Evolutionary conservation across 495 filamentous ascomycete genomes (phyloP).

Genomic region (Pyronema domesticum): DNA sequence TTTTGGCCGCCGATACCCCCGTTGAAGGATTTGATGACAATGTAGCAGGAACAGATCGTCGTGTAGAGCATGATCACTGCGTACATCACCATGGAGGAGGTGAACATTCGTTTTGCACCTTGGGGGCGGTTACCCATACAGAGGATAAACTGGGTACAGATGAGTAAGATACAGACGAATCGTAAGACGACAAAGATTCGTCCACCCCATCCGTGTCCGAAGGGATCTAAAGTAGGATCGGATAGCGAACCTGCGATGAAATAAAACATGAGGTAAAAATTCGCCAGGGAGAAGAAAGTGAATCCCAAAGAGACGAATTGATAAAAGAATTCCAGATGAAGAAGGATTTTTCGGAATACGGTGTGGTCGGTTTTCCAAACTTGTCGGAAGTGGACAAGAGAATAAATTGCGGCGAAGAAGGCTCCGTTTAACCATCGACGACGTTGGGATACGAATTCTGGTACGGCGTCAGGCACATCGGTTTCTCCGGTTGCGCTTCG

Average conservation of each 20-base stretch:
- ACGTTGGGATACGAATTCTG: slow-evolving; percentile 92
- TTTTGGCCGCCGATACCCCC: slow-evolving; percentile 28
- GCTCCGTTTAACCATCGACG: slow-evolving; percentile 96
- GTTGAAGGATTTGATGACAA: slow-evolving; percentile 59
- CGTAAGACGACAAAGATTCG: slow-evolving; percentile 75
- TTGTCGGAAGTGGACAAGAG: slow-evolving; percentile 82
- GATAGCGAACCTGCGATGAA: slow-evolving; percentile 92
- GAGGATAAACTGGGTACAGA: slow-evolving; percentile 89
- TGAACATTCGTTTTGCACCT: slow-evolving; percentile 82
- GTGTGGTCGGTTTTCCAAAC: slow-evolving; percentile 93
- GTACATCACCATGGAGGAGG: slow-evolving; percentile 72
- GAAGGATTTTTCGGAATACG: slow-evolving; percentile 64
- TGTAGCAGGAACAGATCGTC: slow-evolving; percentile 67
- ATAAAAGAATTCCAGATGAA: slow-evolving; percentile 93
- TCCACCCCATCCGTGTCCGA: slow-evolving; percentile 64
- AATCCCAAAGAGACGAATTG: slow-evolving; percentile 81
- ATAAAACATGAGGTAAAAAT: slow-evolving; percentile 98
- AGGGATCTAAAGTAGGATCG: slow-evolving; percentile 67
- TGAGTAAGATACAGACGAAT: slow-evolving; percentile 69
- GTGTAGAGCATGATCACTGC: slow-evolving; percentile 92
- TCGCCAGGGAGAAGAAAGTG: slow-evolving; percentile 95
- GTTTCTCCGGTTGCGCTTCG: slow-evolving; percentile 91
- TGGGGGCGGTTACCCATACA: slow-evolving; percentile 98
- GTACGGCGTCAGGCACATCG: slow-evolving; percentile 78
- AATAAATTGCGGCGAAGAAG: slow-evolving; percentile 97